Evolutionary conservation across 1,139 yeast genomes (phyloP).

Genomic region (Tardiomyces depauwii): DNA sequence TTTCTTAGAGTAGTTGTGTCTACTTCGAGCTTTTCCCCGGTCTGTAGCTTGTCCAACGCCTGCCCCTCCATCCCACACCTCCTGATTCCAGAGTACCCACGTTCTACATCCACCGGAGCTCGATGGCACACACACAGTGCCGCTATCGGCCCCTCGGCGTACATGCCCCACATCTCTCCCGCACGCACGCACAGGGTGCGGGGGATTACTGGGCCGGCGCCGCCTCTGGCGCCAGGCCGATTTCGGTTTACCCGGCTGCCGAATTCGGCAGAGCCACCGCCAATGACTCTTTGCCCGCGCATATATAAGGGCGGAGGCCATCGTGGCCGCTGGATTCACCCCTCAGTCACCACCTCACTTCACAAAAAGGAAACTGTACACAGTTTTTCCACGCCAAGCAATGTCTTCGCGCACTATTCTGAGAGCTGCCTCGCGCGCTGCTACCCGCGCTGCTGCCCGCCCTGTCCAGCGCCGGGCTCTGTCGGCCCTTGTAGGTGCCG

Average conservation of each 20-base stretch:
- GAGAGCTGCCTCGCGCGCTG: conserved; percentile 20
- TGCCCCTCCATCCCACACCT: too few species aligned
- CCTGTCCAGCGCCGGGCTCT: conserved; percentile 14
- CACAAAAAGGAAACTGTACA: neutral
- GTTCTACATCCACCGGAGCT: too few species aligned
- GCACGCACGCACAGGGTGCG: too few species aligned
- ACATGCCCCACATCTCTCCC: too few species aligned
- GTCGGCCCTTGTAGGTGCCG: conserved; percentile 9
- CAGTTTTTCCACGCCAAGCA: conserved; percentile 1
- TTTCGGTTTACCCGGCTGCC: neutral
- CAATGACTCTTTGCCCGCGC: neutral
- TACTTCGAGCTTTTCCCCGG: too few species aligned
- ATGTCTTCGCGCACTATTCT: conserved; percentile 22
- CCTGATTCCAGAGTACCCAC: too few species aligned
- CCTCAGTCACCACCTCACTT: neutral
- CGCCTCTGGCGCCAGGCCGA: neutral
- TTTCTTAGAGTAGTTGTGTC: too few species aligned
- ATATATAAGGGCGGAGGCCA: neutral
- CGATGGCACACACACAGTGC: too few species aligned
- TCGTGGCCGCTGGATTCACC: neutral
- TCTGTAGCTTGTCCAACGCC: too few species aligned
- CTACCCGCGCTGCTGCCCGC: conserved; percentile 19
- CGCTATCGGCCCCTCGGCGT: too few species aligned
- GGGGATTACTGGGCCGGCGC: neutral
- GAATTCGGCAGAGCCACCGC: neutral